A percentile compares a stretch with the other conserved stretches of the same genome.
Evolutionary conservation across 2,329 filamentous ascomycete species (phyloP).

Genomic region (Diaporthe caulivora): DNA sequence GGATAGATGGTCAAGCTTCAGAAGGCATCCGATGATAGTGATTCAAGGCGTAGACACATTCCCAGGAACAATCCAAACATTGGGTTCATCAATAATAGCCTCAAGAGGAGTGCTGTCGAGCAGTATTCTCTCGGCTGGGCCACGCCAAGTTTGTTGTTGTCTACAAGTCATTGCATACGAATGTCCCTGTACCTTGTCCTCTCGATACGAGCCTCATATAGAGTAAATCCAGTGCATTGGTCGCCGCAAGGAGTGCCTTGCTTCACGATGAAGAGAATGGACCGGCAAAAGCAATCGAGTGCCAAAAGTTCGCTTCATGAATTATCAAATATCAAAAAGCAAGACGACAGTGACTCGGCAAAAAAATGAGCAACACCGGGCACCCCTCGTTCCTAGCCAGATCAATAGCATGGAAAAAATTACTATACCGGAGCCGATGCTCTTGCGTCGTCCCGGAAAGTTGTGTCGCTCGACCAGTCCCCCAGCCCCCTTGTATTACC

Average conservation of each 20-base stretch:
- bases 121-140: no score
- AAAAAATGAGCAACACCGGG: no score
- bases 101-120: no score
- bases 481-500: not conserved
- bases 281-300: not conserved
- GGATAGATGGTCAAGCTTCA: not conserved
- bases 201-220: no score
- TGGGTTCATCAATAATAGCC: no score
- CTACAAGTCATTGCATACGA: not conserved
- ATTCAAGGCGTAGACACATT: not conserved
- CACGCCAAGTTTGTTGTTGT: no score
- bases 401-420: no score
- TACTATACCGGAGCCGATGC: not conserved
- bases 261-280: no score
- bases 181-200: not conserved
- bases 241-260: no score
- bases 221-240: no score
- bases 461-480: not conserved
- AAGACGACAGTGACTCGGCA: no score
- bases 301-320: not conserved
- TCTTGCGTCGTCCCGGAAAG: not conserved
- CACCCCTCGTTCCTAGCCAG: no score
- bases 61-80: not conserved
- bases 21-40: not conserved
- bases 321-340: not conserved